phyloP scores from a whole-genome alignment of 306 rosid species.

The Glycine soja region DNA sequence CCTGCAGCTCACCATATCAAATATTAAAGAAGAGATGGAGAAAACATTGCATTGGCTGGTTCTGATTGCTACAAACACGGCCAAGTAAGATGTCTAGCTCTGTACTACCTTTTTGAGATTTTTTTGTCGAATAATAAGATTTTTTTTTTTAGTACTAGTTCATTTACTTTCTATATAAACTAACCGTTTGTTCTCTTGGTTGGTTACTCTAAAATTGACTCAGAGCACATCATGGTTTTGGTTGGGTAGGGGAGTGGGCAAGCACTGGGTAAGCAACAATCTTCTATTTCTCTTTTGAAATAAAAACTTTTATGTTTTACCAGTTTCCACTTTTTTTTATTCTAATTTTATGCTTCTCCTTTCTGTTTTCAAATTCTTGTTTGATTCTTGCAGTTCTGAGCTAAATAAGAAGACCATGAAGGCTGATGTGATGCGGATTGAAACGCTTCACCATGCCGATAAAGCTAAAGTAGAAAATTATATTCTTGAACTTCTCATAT shows the following conservation, averaged over 20 bases:
- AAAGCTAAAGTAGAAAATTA: slow-evolving; percentile 74
- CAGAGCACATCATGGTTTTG: slow-evolving; percentile 96
- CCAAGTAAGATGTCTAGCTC: slow-evolving; percentile 67
- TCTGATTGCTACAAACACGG: slow-evolving; percentile 85
- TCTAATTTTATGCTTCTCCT: not conserved
- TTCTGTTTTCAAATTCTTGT: slow-evolving; percentile 4
- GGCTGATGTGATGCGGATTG: slow-evolving; percentile 67
- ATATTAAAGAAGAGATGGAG: slow-evolving; percentile 88
- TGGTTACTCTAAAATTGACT: slow-evolving; percentile 48
- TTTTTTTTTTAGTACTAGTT: slow-evolving; percentile 30
- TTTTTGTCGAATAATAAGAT: not conserved
- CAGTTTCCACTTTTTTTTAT: not conserved
- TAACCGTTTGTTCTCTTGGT: slow-evolving; percentile 48
- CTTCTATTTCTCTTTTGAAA: slow-evolving; percentile 2
- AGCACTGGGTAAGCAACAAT: slow-evolving; percentile 70
- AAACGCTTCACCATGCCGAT: slow-evolving; percentile 86
- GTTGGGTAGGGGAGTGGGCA: slow-evolving; percentile 99
- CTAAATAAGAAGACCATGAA: slow-evolving; percentile 60
- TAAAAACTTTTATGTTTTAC: not conserved
- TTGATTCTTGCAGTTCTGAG: slow-evolving; percentile 65
- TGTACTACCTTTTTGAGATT: not conserved
- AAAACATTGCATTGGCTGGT: slow-evolving; percentile 85
- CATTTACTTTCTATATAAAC: slow-evolving; percentile 18
- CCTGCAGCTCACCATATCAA: slow-evolving; percentile 67
- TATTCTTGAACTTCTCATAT: slow-evolving; percentile 69